A percentile compares a stretch with the other conserved stretches of the same genome.
These are phyloP conservation scores for Hypoxylon sp. DNA, from an alignment of 2,329 filamentous ascomycete genomes.

Conservation along the genomic window DNA sequence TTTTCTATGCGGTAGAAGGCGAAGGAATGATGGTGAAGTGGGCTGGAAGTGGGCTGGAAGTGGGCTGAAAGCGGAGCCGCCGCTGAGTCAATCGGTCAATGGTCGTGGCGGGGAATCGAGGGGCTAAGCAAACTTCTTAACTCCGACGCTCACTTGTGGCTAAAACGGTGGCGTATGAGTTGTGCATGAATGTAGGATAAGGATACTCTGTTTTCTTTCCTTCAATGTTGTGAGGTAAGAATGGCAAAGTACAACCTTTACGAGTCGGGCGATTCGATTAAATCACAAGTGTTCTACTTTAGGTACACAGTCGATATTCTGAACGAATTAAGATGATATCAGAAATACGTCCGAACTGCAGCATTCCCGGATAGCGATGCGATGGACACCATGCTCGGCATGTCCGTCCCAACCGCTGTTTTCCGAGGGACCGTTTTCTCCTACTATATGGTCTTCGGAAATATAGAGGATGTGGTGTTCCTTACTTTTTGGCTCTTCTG, in stretches of 20 bases:
- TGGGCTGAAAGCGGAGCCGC: constrained; percentile 47
- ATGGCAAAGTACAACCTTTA: no score
- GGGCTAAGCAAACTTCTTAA: neutral
- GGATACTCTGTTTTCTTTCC: no score
- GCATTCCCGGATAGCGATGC: constrained; percentile 3
- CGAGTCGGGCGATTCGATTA: no score
- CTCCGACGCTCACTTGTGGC: constrained; percentile 1
- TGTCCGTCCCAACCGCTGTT: constrained; percentile 23
- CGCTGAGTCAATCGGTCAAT: constrained; percentile 51
- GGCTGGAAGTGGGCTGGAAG: constrained; percentile 47
- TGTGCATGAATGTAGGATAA: constrained; percentile 16
- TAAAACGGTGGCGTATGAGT: constrained; percentile 7
- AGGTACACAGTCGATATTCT: neutral
- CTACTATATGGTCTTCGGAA: constrained; percentile 39
- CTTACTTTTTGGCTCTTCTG: constrained; percentile 32
- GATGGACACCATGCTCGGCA: constrained; percentile 27
- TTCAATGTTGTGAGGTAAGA: no score
- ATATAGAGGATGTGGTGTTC: constrained; percentile 34
- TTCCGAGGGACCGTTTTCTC: constrained; percentile 31
- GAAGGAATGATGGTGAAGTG: constrained; percentile 50
- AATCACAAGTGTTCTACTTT: neutral
- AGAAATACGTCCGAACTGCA: constrained; percentile 6
- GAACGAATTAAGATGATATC: constrained; percentile 6
- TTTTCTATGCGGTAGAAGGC: constrained; percentile 48
- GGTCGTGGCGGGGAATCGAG: constrained; percentile 22